These are phyloP conservation scores for Yarrowia hollandica DNA, from an alignment of 805 yeast species.

Conservation along the genomic window DNA sequence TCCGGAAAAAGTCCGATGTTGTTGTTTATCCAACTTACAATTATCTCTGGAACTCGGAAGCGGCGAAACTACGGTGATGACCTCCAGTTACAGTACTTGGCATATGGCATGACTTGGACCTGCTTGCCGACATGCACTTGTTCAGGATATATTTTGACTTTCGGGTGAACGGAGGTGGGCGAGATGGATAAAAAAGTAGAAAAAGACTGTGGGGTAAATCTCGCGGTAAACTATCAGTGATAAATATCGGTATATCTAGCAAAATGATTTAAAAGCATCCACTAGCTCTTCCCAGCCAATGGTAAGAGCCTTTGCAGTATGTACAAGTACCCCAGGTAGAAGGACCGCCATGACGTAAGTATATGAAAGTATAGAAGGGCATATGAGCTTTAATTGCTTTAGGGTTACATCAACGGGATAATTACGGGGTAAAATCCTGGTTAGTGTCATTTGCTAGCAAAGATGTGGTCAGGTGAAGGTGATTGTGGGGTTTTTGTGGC, in stretches of 20 bases:
- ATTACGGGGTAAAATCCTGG: not conserved
- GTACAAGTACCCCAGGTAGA: not conserved
- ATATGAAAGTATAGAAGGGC: conserved; percentile 1
- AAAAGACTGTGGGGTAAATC: no score
- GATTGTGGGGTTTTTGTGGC: no score
- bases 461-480: no score
- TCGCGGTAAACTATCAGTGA: no score
- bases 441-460: no score
- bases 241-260: no score
- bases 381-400: no score
- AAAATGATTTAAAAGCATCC: no score
- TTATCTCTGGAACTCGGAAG: no score
- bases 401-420: not conserved
- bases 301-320: not conserved
- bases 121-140: not conserved
- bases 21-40: not conserved
- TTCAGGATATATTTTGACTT: conserved; percentile 10
- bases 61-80: not conserved
- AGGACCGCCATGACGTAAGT: conserved; percentile 20
- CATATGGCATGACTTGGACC: conserved; percentile 3
- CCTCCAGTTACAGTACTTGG: not conserved
- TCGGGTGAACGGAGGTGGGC: conserved; percentile 17
- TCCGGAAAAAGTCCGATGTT: not conserved
- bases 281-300: not conserved
- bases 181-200: no score